Conservation (phyloP, 345 rosid species). For the Dovyalis caffra region DNA sequence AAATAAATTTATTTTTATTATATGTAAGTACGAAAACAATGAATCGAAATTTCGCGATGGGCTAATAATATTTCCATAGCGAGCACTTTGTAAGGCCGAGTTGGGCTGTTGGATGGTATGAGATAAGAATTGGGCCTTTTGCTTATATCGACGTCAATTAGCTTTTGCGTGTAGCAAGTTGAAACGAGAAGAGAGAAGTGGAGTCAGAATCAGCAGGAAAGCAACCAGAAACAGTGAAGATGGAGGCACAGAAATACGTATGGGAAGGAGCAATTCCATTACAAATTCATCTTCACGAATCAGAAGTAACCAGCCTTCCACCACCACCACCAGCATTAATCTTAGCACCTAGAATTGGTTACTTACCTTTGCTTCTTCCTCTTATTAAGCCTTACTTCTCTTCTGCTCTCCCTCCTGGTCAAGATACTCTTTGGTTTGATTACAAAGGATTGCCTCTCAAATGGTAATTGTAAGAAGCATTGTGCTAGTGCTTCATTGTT, state of each 20-base stretch:
- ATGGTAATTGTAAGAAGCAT: slow-evolving; percentile 42
- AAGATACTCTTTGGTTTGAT: slow-evolving; percentile 86
- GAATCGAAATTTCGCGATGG: no score
- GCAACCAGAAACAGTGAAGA: slow-evolving; percentile 13
- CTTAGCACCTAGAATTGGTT: slow-evolving; percentile 80
- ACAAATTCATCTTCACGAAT: slow-evolving; percentile 80
- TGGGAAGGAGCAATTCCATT: slow-evolving; percentile 96
- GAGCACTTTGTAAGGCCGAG: no score
- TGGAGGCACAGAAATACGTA: slow-evolving; percentile 64
- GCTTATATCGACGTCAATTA: no score
- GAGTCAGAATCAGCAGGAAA: no score
- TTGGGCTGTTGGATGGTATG: no score
- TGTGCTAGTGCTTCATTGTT: no score
- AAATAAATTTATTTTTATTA: no score
- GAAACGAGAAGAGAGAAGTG: no score
- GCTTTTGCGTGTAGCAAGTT: no score
- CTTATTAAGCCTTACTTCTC: slow-evolving; percentile 75
- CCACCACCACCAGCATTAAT: slow-evolving; percentile 80
- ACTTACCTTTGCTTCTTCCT: slow-evolving; percentile 66
- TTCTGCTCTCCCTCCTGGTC: slow-evolving; percentile 81
- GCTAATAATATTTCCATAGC: no score
- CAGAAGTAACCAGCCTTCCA: slow-evolving; percentile 83
- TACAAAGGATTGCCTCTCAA: slow-evolving; percentile 86
- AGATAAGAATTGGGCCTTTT: no score
- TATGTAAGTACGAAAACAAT: no score